Conservation (phyloP, 1,284 basidiomycete genomes). For the Schizophyllum amplum region DNA sequence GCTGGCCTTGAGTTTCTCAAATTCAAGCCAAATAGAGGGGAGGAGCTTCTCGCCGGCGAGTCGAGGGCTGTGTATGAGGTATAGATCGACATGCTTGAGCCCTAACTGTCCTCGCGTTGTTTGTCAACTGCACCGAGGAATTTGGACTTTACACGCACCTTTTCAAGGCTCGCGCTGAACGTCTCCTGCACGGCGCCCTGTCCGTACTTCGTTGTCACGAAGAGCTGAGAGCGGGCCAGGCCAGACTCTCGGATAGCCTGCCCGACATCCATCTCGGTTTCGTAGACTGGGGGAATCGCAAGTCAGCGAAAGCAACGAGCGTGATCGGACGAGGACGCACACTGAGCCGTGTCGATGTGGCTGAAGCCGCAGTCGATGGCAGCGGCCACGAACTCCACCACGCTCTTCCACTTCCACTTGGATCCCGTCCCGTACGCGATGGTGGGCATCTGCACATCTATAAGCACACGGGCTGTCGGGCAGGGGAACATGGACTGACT, state of each 20-base stretch:
- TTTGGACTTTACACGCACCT: conserved; percentile 27
- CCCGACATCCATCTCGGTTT: conserved; percentile 42
- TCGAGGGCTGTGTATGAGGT: conserved; percentile 55
- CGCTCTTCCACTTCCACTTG: conserved; percentile 18
- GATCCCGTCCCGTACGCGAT: conserved; percentile 24
- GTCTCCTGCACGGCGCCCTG: conserved; percentile 45
- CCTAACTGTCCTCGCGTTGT: conserved; percentile 38
- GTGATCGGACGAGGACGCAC: conserved; percentile 18
- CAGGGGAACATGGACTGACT: conserved; percentile 3
- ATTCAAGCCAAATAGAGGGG: conserved; percentile 43
- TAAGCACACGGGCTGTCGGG: neutral
- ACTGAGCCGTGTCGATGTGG: conserved; percentile 40
- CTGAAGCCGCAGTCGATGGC: conserved; percentile 38
- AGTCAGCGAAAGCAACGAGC: neutral
- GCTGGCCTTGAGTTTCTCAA: conserved; percentile 55
- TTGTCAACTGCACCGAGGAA: neutral
- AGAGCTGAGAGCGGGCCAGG: conserved; percentile 34
- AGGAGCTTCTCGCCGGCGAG: conserved; percentile 39
- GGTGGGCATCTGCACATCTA: conserved; percentile 20
- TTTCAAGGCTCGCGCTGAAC: conserved; percentile 46
- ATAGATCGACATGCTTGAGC: conserved; percentile 61
- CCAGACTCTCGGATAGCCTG: conserved; percentile 39
- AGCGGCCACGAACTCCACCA: conserved; percentile 25
- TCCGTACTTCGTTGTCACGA: conserved; percentile 53
- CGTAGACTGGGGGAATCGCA: conserved; percentile 20